Evolutionary conservation across 2,329 filamentous ascomycete species (phyloP).

Genomic region (Penicillium fuscoglaucum): DNA sequence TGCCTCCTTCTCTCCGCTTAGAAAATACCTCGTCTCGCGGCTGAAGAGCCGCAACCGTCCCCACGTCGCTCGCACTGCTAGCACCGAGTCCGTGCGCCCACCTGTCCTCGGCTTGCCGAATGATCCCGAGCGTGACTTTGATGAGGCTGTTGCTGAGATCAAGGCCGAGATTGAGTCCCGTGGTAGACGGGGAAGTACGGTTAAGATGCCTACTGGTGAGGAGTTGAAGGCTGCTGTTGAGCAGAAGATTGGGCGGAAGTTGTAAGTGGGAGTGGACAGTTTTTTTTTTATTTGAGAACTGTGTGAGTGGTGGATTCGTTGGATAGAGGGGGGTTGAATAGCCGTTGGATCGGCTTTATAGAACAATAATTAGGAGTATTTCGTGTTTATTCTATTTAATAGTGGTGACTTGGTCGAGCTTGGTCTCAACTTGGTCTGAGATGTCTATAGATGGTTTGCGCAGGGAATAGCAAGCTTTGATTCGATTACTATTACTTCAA

Average conservation of each 20-base stretch:
- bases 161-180: conserved; percentile 68
- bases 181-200: conserved; percentile 48
- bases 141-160: conserved; percentile 75
- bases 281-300: neutral
- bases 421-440: neutral
- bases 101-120: conserved; percentile 76
- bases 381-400: neutral
- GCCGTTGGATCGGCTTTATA: neutral
- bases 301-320: neutral
- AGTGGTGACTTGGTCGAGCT: neutral
- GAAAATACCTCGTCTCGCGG: conserved; percentile 57
- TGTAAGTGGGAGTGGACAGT: conserved; percentile 17
- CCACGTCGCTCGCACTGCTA: conserved; percentile 48
- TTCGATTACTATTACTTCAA: neutral
- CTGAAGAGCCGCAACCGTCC: conserved; percentile 58
- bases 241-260: conserved; percentile 52
- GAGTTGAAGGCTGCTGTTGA: conserved; percentile 57
- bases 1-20: conserved; percentile 65
- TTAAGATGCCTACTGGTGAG: conserved; percentile 47
- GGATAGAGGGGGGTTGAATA: neutral
- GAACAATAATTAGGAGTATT: neutral
- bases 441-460: neutral
- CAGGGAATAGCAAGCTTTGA: neutral
- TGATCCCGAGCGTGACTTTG: conserved; percentile 72
- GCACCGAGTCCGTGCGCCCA: conserved; percentile 60